Conservation (phyloP, 345 rosid genomes). For the Salix brachista region DNA sequence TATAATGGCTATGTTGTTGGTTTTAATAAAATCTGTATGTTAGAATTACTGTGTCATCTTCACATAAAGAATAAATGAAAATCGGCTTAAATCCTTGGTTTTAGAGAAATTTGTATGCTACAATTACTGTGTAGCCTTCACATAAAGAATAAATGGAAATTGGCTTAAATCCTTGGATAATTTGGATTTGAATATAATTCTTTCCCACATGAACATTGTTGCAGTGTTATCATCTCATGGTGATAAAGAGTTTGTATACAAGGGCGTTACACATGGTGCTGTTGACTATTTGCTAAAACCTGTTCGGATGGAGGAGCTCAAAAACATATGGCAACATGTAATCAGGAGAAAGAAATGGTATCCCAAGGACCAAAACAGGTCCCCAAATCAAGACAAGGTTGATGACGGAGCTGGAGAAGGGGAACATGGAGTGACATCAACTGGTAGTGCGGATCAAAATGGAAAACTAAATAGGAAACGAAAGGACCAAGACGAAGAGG, state of each 20-base stretch:
- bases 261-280: constrained; percentile 88
- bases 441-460: constrained; percentile 33
- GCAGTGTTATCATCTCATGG: constrained; percentile 86
- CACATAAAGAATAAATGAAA: neutral
- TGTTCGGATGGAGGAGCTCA: constrained; percentile 76
- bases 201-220: constrained; percentile 11
- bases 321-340: constrained; percentile 95
- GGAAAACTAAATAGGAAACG: constrained; percentile 50
- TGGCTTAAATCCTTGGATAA: neutral
- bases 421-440: constrained; percentile 28
- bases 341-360: constrained; percentile 55
- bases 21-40: neutral
- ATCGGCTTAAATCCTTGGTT: neutral
- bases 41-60: neutral
- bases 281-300: constrained; percentile 85
- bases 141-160: neutral
- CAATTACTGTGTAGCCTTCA: neutral
- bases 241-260: constrained; percentile 71
- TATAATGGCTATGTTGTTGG: neutral
- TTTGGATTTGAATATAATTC: neutral
- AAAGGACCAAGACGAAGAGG: constrained; percentile 75
- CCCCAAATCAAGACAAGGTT: constrained; percentile 33
- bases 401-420: constrained; percentile 32
- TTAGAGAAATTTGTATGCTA: neutral
- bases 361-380: constrained; percentile 39